Percentiles rank a stretch among this genome's conserved stretches.
Evolutionary conservation across 1,139 yeast genomes (phyloP).

Genomic region (Scheffersomyces insectosa): DNA sequence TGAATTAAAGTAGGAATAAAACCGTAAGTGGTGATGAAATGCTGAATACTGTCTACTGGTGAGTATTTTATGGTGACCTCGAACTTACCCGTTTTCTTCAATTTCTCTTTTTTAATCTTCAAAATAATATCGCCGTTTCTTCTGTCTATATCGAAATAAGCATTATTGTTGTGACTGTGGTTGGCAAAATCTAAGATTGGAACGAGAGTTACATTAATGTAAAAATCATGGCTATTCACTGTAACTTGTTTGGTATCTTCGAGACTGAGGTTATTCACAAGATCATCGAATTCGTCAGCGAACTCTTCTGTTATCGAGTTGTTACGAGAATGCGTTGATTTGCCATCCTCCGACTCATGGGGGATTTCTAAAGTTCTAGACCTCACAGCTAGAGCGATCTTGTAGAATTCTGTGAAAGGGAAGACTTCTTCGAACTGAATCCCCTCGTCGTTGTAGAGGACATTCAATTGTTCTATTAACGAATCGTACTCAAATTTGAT

Average conservation of each 20-base stretch:
- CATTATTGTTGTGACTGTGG: constrained; percentile 49
- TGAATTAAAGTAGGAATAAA: constrained; percentile 42
- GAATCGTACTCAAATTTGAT: constrained; percentile 22
- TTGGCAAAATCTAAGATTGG: constrained; percentile 71
- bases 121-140: constrained; percentile 47
- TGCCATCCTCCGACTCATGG: constrained; percentile 20
- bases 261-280: not conserved
- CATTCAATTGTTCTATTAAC: constrained; percentile 16
- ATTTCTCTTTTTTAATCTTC: constrained; percentile 20
- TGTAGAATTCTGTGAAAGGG: constrained; percentile 32
- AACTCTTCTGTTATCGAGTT: not conserved
- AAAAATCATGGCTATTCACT: constrained; percentile 33
- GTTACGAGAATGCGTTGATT: not conserved
- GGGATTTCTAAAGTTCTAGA: constrained; percentile 70
- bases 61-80: constrained; percentile 55
- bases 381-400: constrained; percentile 49
- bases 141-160: constrained; percentile 63
- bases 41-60: constrained; percentile 45
- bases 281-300: not conserved
- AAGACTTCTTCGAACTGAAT: constrained; percentile 11
- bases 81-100: constrained; percentile 8
- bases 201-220: constrained; percentile 57
- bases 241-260: not conserved
- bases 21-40: constrained; percentile 57
- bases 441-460: constrained; percentile 9